Base-by-base conservation (phyloP, 2,329 filamentous ascomycete species). In the Mycosphaerelloides madeirae region DNA sequence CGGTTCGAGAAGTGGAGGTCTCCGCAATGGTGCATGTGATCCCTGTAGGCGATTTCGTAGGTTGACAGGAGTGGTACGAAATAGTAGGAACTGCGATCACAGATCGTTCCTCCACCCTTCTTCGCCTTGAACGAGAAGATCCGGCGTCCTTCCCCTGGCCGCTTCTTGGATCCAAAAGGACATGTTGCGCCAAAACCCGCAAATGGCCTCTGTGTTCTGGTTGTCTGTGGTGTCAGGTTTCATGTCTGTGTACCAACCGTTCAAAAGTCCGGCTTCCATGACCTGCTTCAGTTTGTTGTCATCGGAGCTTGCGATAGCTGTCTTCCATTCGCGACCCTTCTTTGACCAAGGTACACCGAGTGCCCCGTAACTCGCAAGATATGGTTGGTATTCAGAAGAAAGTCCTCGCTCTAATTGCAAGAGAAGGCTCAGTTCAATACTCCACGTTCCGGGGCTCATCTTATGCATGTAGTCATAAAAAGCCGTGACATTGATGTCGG, bases 161-260 rank as follows among this genome's bases (percentile, higher is more conserved):
- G 22, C 22, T 9, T 25, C 22, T 28, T 41, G 19, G 13, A 41
- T 8, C 39, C 29, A 34, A 20, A 14, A 9, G 12, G 15, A 19
- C 29, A 41, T 41, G 22, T 34, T 41, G 13, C 31, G 8, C 31
- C 29, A 41, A 29, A 34, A 34, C 7, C 19, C 39, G 28, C 39
- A 41, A 11, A 41, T 14, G n/a, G 15, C 18, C 12, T 34, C 39
- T 5, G 39, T 41, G 19, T 41, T 33, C 29, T 33, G 13, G n/a
- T 41, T n/a, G 20, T 41, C 39, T 3, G 16, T 41, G 12, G 14
- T 41, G 9, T 22, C 29, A 12, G 13, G 28, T 3, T 22, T 31
- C 9, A 34, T 32, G n/a, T 41, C 39, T 18, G 25, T 33, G 12
- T 12, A 14, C 3, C 13, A 15, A 8, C 39, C 39, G 16, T 14